phyloP scores from a whole-genome alignment of 768 basidiomycete genomes.

The Rhizopogon rudus region DNA sequence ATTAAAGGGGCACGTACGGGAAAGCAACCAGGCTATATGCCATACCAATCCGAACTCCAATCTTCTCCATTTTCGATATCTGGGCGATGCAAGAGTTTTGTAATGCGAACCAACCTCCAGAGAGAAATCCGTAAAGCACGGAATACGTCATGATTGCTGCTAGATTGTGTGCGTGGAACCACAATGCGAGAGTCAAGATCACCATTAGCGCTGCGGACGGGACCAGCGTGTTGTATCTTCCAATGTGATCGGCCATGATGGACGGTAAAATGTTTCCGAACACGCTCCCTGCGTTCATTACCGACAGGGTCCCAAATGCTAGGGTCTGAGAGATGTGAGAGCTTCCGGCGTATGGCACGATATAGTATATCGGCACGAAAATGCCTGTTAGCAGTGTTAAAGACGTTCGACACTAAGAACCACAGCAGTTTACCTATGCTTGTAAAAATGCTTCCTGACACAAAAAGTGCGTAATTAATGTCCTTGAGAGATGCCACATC shows the following conservation, averaged over 20 bases:
- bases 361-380: slow-evolving; percentile 63
- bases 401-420: too few relatives aligned
- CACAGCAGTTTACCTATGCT: background rate
- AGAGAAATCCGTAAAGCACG: background rate
- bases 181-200: background rate
- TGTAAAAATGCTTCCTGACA: background rate
- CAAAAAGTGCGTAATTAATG: background rate
- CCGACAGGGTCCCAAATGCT: slow-evolving; percentile 50
- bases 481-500: background rate
- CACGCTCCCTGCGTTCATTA: slow-evolving; percentile 58
- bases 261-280: slow-evolving; percentile 54
- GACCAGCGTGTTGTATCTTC: slow-evolving; percentile 53
- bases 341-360: slow-evolving; percentile 50
- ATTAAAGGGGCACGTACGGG: background rate
- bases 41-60: background rate
- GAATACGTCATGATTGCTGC: background rate
- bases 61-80: background rate
- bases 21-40: background rate
- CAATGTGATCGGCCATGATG: slow-evolving; percentile 49
- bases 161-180: background rate
- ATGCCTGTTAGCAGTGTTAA: slow-evolving; percentile 34
- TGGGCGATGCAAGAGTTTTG: background rate
- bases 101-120: background rate
- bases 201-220: slow-evolving; percentile 19
- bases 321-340: slow-evolving; percentile 26